Base-by-base conservation (phyloP, 2,329 filamentous ascomycete species). In the Nothomitra cinnamomea region DNA sequence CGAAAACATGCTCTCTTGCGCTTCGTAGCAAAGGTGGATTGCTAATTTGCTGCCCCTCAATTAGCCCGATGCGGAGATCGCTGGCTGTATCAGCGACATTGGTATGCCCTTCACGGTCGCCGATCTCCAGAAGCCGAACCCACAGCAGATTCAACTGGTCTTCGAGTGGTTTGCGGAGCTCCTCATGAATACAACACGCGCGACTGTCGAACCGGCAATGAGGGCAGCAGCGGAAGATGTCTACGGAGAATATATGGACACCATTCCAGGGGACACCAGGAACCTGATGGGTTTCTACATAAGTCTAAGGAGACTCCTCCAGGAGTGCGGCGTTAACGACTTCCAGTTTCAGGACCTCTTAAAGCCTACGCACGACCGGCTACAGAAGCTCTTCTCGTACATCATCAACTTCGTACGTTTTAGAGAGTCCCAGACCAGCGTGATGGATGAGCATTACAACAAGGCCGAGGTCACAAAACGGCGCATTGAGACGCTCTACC, bases 391-490 rank as follows among this genome's bases (percentile, higher is more conserved):
- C 63, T 92, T 98, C 66, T 94, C 87, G 59, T 95, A 95, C 68
- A 79, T 96, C 58, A 98, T 98, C 73, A 98, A 98, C 70, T 98
- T 98, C 68, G 89, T 96, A 60, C 82, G 92, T 53, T 98, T 96
- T 70, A 85, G 92, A 61, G 89, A 95, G 70, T 88, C 84, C 57
- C 90, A 96, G 67, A 94, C 88, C 1, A 73, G 74, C 40, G 80
- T 92, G 28, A 95, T 96, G 58, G 89, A 95, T 65, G 80, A 94
- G 65, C 85, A 96, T 69, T 92, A 92, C 71, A 92, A 95, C 72
- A 89, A 87, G 62, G 79, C 85, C 12, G 87, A 95, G 68, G 79
- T 78, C 56, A 89, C 85, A 1, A 95, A 95, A 69, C 74, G 82
- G 52, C 80, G 85, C 57, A 95, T 96, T 62, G 90, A 96, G 68